Evolutionary conservation across 2,329 filamentous ascomycete genomes (phyloP).

Genomic region (Grosmannia penicillata): DNA sequence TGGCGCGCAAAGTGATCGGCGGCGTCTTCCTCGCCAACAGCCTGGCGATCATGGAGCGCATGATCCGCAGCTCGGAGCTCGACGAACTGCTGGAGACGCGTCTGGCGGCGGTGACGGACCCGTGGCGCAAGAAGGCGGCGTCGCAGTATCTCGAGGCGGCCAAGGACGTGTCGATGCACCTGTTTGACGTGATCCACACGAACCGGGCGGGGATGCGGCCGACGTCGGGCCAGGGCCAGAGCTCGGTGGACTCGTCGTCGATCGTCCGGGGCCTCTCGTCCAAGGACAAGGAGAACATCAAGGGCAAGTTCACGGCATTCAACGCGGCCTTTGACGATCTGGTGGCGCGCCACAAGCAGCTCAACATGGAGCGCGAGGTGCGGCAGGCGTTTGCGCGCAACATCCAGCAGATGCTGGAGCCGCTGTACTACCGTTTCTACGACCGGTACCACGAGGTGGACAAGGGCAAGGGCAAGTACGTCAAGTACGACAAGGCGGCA

Average conservation of each 20-base stretch:
- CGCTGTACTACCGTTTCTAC: conserved; percentile 89
- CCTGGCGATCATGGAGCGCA: conserved; percentile 68
- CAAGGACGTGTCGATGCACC: conserved; percentile 70
- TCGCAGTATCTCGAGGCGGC: conserved; percentile 73
- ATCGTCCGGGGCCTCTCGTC: conserved; percentile 71
- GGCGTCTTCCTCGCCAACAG: conserved; percentile 89
- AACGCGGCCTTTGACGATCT: conserved; percentile 85
- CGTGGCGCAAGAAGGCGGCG: conserved; percentile 77
- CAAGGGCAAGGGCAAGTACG: conserved; percentile 95
- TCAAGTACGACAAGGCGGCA: conserved; percentile 84
- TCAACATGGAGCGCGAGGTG: conserved; percentile 85
- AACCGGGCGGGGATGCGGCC: conserved; percentile 53
- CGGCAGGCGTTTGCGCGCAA: conserved; percentile 66
- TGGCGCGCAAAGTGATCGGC: conserved; percentile 64
- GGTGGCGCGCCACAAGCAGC: conserved; percentile 64
- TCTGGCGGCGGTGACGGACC: conserved; percentile 50
- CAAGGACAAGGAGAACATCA: conserved; percentile 93
- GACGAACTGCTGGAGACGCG: conserved; percentile 53
- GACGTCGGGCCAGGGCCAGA: conserved; percentile 47
- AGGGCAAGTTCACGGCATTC: conserved; percentile 88
- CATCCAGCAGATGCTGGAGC: conserved; percentile 82
- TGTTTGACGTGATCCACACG: conserved; percentile 87
- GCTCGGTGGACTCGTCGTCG: conserved; percentile 55
- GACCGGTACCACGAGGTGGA: conserved; percentile 96
- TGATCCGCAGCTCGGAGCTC: conserved; percentile 70